Conservation (phyloP, 2,329 filamentous ascomycete genomes). For the Furcasterigmium furcatum region DNA sequence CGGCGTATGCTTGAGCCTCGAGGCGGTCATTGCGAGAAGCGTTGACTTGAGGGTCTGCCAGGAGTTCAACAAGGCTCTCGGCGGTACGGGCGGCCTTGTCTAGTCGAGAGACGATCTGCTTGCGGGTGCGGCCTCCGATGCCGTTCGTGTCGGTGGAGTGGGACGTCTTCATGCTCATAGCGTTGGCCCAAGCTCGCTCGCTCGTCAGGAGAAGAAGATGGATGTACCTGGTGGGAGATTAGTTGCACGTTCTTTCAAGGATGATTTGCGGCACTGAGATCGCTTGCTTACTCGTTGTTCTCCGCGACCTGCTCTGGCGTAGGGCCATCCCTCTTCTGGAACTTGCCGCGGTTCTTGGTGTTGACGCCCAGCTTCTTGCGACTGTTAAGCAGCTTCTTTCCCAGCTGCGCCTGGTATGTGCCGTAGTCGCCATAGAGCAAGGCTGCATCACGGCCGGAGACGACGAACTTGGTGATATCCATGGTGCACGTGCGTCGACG, state of each 20-base stretch:
- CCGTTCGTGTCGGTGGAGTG: slow-evolving; percentile 78
- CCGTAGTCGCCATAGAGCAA: slow-evolving; percentile 87
- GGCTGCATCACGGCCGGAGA: slow-evolving; percentile 75
- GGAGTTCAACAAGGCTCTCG: slow-evolving; percentile 60
- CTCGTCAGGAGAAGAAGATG: slow-evolving; percentile 79
- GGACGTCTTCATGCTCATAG: slow-evolving; percentile 87
- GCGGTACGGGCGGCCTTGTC: slow-evolving; percentile 75
- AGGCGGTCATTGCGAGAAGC: slow-evolving; percentile 70
- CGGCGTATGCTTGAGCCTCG: slow-evolving; percentile 82
- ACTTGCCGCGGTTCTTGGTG: slow-evolving; percentile 85
- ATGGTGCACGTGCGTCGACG: slow-evolving; percentile 42
- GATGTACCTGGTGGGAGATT: slow-evolving; percentile 55
- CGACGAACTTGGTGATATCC: slow-evolving; percentile 86
- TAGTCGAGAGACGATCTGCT: slow-evolving; percentile 85
- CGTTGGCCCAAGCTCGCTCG: slow-evolving; percentile 92
- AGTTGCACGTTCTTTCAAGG: too few relatives aligned
- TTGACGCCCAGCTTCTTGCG: slow-evolving; percentile 82
- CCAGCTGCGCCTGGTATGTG: slow-evolving; percentile 76
- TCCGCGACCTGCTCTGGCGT: slow-evolving; percentile 71
- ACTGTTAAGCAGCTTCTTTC: slow-evolving; percentile 76
- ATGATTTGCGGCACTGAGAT: too few relatives aligned
- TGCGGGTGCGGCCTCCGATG: slow-evolving; percentile 74
- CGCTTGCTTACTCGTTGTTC: slow-evolving; percentile 64
- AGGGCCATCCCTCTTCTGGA: slow-evolving; percentile 64
- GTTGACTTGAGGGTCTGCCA: slow-evolving; percentile 61